A percentile compares a stretch with the other conserved stretches of the same genome.
Evolutionary conservation across 106 monocot species (phyloP).

Genomic region (Ottelia alismoides): DNA sequence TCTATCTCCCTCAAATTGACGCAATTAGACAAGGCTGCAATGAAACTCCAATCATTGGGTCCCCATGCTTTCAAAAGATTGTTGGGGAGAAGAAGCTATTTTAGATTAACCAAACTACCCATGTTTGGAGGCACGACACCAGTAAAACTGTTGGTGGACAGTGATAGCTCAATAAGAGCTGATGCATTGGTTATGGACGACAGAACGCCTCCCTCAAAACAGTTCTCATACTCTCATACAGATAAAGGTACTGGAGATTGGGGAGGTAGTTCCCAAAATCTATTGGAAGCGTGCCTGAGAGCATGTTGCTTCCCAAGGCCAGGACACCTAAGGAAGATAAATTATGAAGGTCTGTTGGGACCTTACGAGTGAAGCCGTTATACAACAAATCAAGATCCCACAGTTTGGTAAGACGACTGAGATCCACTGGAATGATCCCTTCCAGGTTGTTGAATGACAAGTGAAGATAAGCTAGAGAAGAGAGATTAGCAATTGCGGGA

Average conservation of each 20-base stretch:
- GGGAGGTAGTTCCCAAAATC: constrained; percentile 3
- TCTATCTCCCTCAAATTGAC: not conserved
- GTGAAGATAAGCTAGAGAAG: not conserved
- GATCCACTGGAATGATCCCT: constrained; percentile 12
- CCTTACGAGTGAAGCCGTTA: constrained; percentile 8
- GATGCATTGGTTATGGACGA: not conserved
- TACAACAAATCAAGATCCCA: not conserved
- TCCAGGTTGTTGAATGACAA: not conserved
- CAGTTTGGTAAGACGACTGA: constrained; percentile 1
- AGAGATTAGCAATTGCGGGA: not conserved
- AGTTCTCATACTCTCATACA: not conserved
- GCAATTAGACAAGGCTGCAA: not conserved
- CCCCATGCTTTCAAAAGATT: not conserved
- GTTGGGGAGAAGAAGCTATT: not conserved
- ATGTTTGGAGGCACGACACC: not conserved
- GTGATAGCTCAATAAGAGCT: not conserved
- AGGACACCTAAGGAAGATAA: not conserved
- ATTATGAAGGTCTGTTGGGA: constrained; percentile 3
- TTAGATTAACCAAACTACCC: not conserved
- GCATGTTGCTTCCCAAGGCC: not conserved
- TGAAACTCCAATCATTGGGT: not conserved
- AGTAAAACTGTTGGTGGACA: not conserved
- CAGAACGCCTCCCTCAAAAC: not conserved
- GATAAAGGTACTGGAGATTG: not conserved
- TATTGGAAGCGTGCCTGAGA: not conserved